Percentiles rank a stretch among this genome's conserved stretches.
These are phyloP conservation scores for Cymbidium sinense DNA, from an alignment of 106 monocot genomes.

Conservation along the genomic window DNA sequence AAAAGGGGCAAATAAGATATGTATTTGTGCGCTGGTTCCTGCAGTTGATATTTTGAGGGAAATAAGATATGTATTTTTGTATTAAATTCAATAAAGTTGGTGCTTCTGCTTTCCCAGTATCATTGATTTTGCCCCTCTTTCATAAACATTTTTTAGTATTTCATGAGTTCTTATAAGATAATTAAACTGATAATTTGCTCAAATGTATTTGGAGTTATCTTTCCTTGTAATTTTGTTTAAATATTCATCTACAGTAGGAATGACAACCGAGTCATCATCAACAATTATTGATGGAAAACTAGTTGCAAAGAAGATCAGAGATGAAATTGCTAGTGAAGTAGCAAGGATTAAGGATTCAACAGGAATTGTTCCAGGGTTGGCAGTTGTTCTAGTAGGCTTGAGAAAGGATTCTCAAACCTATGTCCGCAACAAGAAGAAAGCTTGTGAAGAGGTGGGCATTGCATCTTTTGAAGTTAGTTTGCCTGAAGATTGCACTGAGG, in stretches of 20 bases:
- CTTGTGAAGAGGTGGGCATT: conserved; percentile 93
- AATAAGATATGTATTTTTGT: too few species aligned
- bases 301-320: conserved; percentile 65
- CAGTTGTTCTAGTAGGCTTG: conserved; percentile 82
- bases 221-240: neutral
- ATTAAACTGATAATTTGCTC: neutral
- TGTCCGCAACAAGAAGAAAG: conserved; percentile 87
- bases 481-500: conserved; percentile 61
- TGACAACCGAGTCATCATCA: conserved; percentile 1
- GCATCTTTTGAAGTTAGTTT: conserved; percentile 59
- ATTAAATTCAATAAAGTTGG: too few species aligned
- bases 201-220: neutral
- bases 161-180: too few species aligned
- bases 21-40: too few species aligned
- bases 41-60: too few species aligned
- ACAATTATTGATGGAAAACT: conserved; percentile 92
- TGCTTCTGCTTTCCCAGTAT: too few species aligned
- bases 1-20: too few species aligned
- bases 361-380: conserved; percentile 76
- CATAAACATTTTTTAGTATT: too few species aligned
- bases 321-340: conserved; percentile 75
- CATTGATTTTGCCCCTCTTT: too few species aligned
- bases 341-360: conserved; percentile 13
- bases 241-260: neutral
- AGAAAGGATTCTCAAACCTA: conserved; percentile 88